Percentiles rank a stretch among this genome's conserved stretches.
phyloP scores from a whole-genome alignment of 1,284 basidiomycete species.

The Marasmius sp. region DNA sequence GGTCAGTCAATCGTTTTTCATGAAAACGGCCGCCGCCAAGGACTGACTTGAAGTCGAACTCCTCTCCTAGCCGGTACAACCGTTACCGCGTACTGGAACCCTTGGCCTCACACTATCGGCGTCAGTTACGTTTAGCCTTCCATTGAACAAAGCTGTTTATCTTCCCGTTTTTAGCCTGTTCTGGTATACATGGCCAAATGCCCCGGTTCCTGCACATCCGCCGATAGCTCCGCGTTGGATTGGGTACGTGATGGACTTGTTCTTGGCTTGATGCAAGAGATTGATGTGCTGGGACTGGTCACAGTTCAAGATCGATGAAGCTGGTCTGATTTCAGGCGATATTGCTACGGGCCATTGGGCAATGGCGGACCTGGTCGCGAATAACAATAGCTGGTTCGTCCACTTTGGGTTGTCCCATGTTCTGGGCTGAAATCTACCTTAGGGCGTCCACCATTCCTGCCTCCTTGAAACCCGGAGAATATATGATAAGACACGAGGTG shows the following conservation, averaged over 20 bases:
- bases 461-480: slow-evolving; percentile 33
- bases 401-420: no score
- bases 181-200: slow-evolving; percentile 39
- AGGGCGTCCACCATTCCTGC: slow-evolving; percentile 36
- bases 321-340: slow-evolving; percentile 36
- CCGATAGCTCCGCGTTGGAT: slow-evolving; percentile 31
- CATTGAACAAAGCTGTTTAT: background rate
- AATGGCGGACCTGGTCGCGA: slow-evolving; percentile 32
- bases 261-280: background rate
- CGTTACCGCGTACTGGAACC: slow-evolving; percentile 42
- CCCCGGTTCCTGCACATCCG: slow-evolving; percentile 31
- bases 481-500: slow-evolving; percentile 36
- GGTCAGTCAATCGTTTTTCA: background rate
- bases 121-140: slow-evolving; percentile 26
- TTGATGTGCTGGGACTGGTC: background rate
- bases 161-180: slow-evolving; percentile 18
- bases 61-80: slow-evolving; percentile 34
- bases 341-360: slow-evolving; percentile 32
- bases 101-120: slow-evolving; percentile 28
- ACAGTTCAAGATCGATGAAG: slow-evolving; percentile 41
- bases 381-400: slow-evolving; percentile 32
- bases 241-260: slow-evolving; percentile 25
- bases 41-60: background rate
- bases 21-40: background rate
- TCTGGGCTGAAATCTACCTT: background rate